Conservation (phyloP, 495 filamentous ascomycete species). For the Pyronema domesticum region DNA sequence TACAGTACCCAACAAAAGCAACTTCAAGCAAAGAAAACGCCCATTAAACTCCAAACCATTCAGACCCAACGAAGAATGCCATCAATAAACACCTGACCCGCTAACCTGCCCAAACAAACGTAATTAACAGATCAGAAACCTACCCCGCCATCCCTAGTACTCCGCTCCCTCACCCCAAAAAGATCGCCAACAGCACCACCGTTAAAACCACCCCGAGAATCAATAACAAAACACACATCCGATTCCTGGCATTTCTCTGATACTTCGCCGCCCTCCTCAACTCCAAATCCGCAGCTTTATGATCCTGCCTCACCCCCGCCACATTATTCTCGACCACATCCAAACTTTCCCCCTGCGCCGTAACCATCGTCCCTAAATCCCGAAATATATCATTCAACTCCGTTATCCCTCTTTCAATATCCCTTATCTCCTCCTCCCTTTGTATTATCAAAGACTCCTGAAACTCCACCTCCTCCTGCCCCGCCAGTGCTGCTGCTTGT, state of each 20-base stretch:
- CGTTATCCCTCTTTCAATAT: slow-evolving; percentile 88
- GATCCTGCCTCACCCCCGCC: slow-evolving; percentile 57
- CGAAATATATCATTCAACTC: slow-evolving; percentile 93
- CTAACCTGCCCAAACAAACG: too few relatives aligned
- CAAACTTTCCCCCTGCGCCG: slow-evolving; percentile 76
- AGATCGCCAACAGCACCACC: slow-evolving; percentile 69
- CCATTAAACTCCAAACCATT: too few relatives aligned
- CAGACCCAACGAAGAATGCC: too few relatives aligned
- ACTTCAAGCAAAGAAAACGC: too few relatives aligned
- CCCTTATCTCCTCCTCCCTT: slow-evolving; percentile 90
- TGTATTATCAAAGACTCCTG: slow-evolving; percentile 90
- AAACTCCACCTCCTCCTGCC: slow-evolving; percentile 93
- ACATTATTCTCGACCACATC: slow-evolving; percentile 83
- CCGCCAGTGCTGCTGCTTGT: slow-evolving; percentile 60
- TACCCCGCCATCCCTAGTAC: too few relatives aligned
- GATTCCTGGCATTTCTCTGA: slow-evolving; percentile 82
- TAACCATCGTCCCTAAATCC: slow-evolving; percentile 90
- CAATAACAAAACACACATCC: slow-evolving; percentile 77
- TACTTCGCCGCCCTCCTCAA: slow-evolving; percentile 65
- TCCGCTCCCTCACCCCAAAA: too few relatives aligned
- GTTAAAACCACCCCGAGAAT: slow-evolving; percentile 75
- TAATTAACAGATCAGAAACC: too few relatives aligned
- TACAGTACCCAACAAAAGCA: too few relatives aligned
- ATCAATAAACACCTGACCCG: too few relatives aligned
- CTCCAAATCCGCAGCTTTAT: slow-evolving; percentile 69